Conservation (phyloP, 768 basidiomycete species). For the Mycena floridula region DNA sequence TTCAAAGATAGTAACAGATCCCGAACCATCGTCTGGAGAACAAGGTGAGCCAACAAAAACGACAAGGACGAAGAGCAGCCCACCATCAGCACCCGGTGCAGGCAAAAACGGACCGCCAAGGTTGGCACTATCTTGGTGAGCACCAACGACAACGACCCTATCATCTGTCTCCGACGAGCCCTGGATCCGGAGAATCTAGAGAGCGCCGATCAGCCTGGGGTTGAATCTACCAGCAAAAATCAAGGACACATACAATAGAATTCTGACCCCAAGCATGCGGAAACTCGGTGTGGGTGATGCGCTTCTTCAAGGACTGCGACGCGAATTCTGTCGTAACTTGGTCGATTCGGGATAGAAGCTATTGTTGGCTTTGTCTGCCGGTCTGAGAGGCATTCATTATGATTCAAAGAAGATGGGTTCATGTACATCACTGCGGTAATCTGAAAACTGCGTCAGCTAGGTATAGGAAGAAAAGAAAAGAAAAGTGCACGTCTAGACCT, state of each 20-base stretch:
- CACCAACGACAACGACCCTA: slow-evolving; percentile 62
- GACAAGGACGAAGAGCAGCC: slow-evolving; percentile 8
- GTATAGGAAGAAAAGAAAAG: slow-evolving; percentile 11
- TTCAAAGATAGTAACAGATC: slow-evolving; percentile 55
- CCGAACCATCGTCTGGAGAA: slow-evolving; percentile 65
- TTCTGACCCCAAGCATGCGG: slow-evolving; percentile 83
- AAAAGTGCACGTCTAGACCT: slow-evolving; percentile 56
- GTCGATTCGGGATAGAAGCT: slow-evolving; percentile 63
- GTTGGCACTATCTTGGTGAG: slow-evolving; percentile 69
- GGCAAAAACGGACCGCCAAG: slow-evolving; percentile 51
- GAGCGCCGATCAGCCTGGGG: no score
- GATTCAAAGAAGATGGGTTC: slow-evolving; percentile 15
- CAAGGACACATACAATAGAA: slow-evolving; percentile 49
- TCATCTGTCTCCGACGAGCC: slow-evolving; percentile 61
- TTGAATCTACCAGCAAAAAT: slow-evolving; percentile 5
- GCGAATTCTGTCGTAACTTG: slow-evolving; percentile 66
- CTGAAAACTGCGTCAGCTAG: slow-evolving; percentile 29
- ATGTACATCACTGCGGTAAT: slow-evolving; percentile 70
- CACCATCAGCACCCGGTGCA: slow-evolving; percentile 71
- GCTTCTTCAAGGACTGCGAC: slow-evolving; percentile 43
- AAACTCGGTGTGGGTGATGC: slow-evolving; percentile 69
- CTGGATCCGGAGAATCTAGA: slow-evolving; percentile 69
- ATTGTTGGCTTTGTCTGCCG: slow-evolving; percentile 70
- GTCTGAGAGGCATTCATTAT: slow-evolving; percentile 35
- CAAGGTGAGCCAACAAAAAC: slow-evolving; percentile 16